Evolutionary conservation across 768 basidiomycete species (phyloP).

Genomic region (Mrakia blollopis): DNA sequence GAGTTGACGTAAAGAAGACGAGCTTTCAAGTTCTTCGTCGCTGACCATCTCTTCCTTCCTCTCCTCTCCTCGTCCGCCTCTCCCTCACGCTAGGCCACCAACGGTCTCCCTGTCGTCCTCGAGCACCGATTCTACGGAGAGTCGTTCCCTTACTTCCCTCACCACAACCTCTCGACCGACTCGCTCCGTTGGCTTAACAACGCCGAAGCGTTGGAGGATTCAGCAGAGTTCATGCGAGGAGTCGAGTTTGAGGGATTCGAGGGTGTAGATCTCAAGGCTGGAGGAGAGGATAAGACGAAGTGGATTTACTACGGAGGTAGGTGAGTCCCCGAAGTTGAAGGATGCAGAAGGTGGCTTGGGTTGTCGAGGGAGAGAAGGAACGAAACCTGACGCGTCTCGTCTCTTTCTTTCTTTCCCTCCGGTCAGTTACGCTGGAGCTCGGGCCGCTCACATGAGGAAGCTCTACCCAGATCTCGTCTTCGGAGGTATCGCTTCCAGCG

Average conservation of each 20-base stretch:
- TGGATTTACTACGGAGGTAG: slow-evolving; percentile 72
- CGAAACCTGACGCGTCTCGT: neutral
- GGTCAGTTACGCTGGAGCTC: slow-evolving; percentile 71
- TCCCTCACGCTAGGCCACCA: slow-evolving; percentile 60
- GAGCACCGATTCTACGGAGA: slow-evolving; percentile 83
- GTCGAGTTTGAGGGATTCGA: slow-evolving; percentile 29
- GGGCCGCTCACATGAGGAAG: slow-evolving; percentile 78
- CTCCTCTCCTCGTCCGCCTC: slow-evolving; percentile 37
- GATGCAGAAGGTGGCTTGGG: too few relatives aligned
- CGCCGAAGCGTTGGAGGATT: slow-evolving; percentile 81
- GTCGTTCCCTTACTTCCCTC: slow-evolving; percentile 57
- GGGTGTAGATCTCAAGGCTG: slow-evolving; percentile 8
- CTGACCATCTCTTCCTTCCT: slow-evolving; percentile 57
- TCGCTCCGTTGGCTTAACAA: slow-evolving; percentile 86
- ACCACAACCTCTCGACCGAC: slow-evolving; percentile 72
- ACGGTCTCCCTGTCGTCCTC: slow-evolving; percentile 83
- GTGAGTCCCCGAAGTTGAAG: neutral
- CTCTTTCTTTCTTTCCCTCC: neutral
- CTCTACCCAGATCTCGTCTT: slow-evolving; percentile 30
- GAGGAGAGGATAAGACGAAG: slow-evolving; percentile 33
- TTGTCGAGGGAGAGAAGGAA: neutral
- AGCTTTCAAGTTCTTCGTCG: neutral
- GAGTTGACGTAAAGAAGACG: too few relatives aligned
- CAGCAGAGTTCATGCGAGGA: slow-evolving; percentile 78
- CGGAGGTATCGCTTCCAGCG: slow-evolving; percentile 41